Evolutionary conservation across 2,329 filamentous ascomycete genomes (phyloP).

Genomic region (Xylaria arbuscula): DNA sequence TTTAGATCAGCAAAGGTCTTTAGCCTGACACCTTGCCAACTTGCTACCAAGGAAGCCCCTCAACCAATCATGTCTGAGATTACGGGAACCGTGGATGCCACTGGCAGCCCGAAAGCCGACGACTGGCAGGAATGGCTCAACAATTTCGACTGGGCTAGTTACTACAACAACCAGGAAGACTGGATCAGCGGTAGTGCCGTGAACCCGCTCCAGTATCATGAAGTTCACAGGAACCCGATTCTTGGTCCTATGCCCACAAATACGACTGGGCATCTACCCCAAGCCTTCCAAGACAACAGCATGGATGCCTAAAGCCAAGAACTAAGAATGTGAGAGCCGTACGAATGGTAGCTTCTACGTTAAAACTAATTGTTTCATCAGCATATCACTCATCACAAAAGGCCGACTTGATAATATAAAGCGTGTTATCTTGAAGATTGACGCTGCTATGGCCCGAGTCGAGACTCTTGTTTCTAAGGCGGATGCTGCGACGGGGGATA

Average conservation of each 20-base stretch:
- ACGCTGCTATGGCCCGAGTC: neutral
- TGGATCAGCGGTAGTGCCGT: neutral
- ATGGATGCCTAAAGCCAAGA: neutral
- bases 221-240: neutral
- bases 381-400: slow-evolving; percentile 8
- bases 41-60: neutral
- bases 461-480: slow-evolving; percentile 3
- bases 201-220: neutral
- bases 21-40: neutral
- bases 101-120: slow-evolving; percentile 3
- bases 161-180: neutral
- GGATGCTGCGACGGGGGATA: neutral
- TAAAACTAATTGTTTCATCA: slow-evolving; percentile 5
- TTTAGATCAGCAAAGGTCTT: neutral
- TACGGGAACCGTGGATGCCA: neutral
- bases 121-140: neutral
- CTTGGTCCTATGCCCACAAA: neutral
- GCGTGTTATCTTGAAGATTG: slow-evolving; percentile 9
- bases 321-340: slow-evolving; percentile 1
- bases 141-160: slow-evolving; percentile 4
- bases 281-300: neutral
- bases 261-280: neutral
- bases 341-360: neutral
- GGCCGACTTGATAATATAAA: slow-evolving; percentile 14
- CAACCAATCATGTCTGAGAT: neutral